Base-by-base conservation (phyloP, 306 rosid genomes). In the Alnus glutinosa region DNA sequence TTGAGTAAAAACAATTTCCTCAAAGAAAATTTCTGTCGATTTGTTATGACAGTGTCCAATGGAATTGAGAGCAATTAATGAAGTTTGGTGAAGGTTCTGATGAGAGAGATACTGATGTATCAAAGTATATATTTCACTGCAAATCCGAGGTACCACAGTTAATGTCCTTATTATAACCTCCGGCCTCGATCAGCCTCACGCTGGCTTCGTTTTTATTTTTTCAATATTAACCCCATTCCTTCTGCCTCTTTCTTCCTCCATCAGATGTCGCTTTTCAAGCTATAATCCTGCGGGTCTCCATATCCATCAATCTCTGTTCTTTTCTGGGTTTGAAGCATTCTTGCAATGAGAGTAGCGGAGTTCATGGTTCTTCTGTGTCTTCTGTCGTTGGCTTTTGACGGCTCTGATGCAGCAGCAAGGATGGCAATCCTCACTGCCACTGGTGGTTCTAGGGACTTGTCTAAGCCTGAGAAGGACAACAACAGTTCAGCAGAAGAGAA, bases 41-140 rank as follows among this genome's bases (percentile, higher is more conserved):
- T 68, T 66, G 54, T 54, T 32, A 68, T 80, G 71, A 63, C 7
- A 19, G 64, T 72, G 86, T 79, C 85, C 70, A 75, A 83, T 55
- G 39, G 86, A 81, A 82, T 83, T 79, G 37, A 84, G 70, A 82
- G 70, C 75, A 85, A 86, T 92, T 88, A 92, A 86, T 89, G 88
- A 79, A 83, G 96, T 88, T 92, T 82, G 97, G 95, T 92, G 93
- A 80, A 82, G 62, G 71, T 75, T 86, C 28, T 23, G 28, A 86
- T 85, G 87, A 80, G 75, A 70, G 77, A 78, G 93, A 88, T 89
- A 88, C 49, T 89, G 92, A 90, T 85, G 89, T 85, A 73, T 88
- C 91, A 57, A 80, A 82, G 85, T 87, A 83, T 23, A 23, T 23
- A 23, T 82, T 86, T 86, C 81, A 74, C 89, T 86, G 89, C 87